Evolutionary conservation across 441 rosid species (phyloP).

Genomic region (Bocquillonia castaneifolia): DNA sequence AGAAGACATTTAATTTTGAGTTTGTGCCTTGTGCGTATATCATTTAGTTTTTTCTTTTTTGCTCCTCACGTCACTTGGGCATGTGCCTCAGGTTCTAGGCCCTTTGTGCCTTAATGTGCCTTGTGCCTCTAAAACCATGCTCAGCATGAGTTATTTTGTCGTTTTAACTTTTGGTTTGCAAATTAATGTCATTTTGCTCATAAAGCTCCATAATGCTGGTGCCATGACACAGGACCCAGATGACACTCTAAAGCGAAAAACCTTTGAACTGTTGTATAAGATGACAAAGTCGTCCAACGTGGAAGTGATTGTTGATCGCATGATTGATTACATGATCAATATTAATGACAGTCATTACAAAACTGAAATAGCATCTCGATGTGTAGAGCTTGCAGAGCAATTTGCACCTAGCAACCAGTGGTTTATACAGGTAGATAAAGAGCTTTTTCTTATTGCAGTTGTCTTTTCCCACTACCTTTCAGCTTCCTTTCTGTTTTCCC

Average conservation of each 20-base stretch:
- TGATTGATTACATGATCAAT: constrained; percentile 96
- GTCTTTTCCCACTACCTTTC: too few species aligned
- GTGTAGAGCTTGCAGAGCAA: constrained; percentile 94
- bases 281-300: constrained; percentile 97
- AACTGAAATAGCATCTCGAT: constrained; percentile 92
- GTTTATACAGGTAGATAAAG: constrained; percentile 77
- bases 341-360: constrained; percentile 89
- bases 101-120: too few species aligned
- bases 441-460: constrained; percentile 12
- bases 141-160: background rate
- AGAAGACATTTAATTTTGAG: too few species aligned
- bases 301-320: constrained; percentile 92
- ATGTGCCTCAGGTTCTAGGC: too few species aligned
- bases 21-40: too few species aligned
- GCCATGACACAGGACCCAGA: constrained; percentile 75
- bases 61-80: too few species aligned
- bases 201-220: constrained; percentile 23
- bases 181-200: constrained; percentile 9
- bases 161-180: constrained; percentile 10
- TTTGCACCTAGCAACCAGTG: constrained; percentile 95
- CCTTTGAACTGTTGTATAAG: constrained; percentile 83
- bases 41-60: too few species aligned
- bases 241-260: constrained; percentile 91
- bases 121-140: too few species aligned
- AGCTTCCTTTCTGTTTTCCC: constrained; percentile 4